These are phyloP conservation scores for Penicillium bovifimosum DNA, from an alignment of 495 filamentous ascomycete species.

Conservation along the genomic window DNA sequence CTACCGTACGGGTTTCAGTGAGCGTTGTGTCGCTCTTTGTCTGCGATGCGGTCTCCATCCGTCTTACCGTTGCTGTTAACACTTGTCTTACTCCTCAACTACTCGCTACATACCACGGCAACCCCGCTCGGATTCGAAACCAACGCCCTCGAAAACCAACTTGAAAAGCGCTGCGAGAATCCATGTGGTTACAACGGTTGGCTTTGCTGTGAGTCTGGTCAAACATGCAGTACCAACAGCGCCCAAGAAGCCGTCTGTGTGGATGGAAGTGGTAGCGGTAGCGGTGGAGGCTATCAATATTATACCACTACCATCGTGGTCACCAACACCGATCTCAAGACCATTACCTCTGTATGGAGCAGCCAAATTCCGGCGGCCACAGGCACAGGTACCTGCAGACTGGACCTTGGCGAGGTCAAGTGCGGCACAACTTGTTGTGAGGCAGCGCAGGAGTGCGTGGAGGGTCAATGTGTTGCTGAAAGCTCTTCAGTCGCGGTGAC, in stretches of 20 bases:
- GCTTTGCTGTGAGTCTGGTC: slow-evolving; percentile 59
- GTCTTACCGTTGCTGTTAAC: slow-evolving; percentile 25
- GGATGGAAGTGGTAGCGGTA: slow-evolving; percentile 24
- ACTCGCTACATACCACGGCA: slow-evolving; percentile 27
- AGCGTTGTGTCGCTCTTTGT: slow-evolving; percentile 6
- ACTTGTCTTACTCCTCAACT: slow-evolving; percentile 23
- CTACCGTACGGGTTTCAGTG: background rate
- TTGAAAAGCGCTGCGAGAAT: slow-evolving; percentile 52
- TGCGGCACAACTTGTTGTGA: slow-evolving; percentile 77
- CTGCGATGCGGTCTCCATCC: slow-evolving; percentile 28
- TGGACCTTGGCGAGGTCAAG: slow-evolving; percentile 52
- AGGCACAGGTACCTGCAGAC: slow-evolving; percentile 49
- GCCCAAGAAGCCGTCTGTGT: slow-evolving; percentile 50
- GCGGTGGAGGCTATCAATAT: slow-evolving; percentile 37
- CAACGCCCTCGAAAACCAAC: slow-evolving; percentile 20
- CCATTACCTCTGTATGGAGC: slow-evolving; percentile 62
- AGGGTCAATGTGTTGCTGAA: slow-evolving; percentile 35
- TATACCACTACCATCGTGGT: slow-evolving; percentile 64
- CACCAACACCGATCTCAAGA: slow-evolving; percentile 60
- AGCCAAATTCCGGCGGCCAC: slow-evolving; percentile 41
- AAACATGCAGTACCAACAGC: slow-evolving; percentile 60
- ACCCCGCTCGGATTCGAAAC: slow-evolving; percentile 29
- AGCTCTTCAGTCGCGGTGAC: slow-evolving; percentile 37
- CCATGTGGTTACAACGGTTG: slow-evolving; percentile 62
- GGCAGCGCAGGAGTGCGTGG: slow-evolving; percentile 59